phyloP scores from a whole-genome alignment of 2,329 filamentous ascomycete genomes.

The Coniochaeta hoffmannii region DNA sequence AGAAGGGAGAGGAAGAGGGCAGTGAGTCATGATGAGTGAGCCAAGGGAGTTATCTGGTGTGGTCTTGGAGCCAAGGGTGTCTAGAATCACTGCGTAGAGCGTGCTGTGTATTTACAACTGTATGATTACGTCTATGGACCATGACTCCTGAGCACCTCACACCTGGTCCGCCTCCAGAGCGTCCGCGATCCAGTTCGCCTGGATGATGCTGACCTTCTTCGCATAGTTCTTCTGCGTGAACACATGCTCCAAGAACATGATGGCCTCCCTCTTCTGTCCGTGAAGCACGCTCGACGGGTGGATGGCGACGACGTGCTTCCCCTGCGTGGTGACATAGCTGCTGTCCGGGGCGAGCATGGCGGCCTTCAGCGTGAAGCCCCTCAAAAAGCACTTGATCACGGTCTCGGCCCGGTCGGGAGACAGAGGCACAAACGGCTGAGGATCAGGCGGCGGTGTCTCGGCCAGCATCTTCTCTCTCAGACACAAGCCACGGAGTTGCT shows the following conservation, averaged over 20 bases:
- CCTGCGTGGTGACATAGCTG: constrained; percentile 52
- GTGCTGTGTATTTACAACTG: neutral
- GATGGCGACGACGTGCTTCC: constrained; percentile 53
- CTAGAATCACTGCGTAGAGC: neutral
- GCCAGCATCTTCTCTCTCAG: constrained; percentile 41
- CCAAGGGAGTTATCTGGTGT: neutral
- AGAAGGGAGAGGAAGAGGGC: constrained; percentile 7
- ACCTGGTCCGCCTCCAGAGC: constrained; percentile 26
- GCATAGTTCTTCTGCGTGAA: constrained; percentile 61
- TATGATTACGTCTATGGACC: neutral
- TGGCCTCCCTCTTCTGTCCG: constrained; percentile 56
- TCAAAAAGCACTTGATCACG: constrained; percentile 54
- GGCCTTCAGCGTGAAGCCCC: constrained; percentile 53
- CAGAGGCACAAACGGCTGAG: constrained; percentile 47
- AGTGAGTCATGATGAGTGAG: neutral
- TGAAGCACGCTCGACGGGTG: constrained; percentile 58
- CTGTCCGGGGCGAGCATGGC: constrained; percentile 53
- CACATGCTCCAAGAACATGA: constrained; percentile 62
- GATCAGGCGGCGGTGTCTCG: constrained; percentile 39
- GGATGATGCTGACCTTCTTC: constrained; percentile 56
- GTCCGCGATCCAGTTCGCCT: constrained; percentile 52
- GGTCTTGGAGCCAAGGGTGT: too few species aligned
- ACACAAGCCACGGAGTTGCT: constrained; percentile 52
- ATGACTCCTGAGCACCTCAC: neutral
- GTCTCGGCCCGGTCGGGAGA: constrained; percentile 45